phyloP scores from a whole-genome alignment of 2,329 filamentous ascomycete genomes.

The Neurospora sp. region DNA sequence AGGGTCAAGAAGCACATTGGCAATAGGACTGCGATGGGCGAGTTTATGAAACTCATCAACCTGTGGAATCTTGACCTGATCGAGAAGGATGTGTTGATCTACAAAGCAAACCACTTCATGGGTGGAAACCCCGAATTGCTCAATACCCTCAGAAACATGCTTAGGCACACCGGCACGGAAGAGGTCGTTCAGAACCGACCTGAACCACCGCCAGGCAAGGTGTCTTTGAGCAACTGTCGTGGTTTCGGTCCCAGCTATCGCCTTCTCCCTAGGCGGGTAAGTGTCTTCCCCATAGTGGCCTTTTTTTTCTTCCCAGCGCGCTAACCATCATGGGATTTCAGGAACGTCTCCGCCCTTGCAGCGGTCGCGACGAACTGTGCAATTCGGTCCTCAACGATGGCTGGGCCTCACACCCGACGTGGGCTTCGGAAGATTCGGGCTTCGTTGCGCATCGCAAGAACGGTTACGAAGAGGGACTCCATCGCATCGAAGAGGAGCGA shows the following conservation, averaged over 20 bases:
- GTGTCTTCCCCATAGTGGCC: constrained; percentile 14
- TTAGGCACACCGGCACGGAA: constrained; percentile 68
- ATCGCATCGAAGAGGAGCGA: constrained; percentile 93
- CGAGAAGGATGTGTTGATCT: constrained; percentile 70
- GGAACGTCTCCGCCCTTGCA: constrained; percentile 86
- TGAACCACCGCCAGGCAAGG: constrained; percentile 63
- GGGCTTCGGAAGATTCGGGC: constrained; percentile 95
- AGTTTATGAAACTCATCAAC: constrained; percentile 96
- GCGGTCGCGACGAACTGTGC: constrained; percentile 90
- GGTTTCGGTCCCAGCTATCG: constrained; percentile 95
- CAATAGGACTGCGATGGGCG: constrained; percentile 85
- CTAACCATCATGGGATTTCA: constrained; percentile 16
- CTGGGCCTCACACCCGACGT: constrained; percentile 97
- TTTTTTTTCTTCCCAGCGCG: not conserved
- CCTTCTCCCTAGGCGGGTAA: constrained; percentile 70
- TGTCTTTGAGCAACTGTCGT: constrained; percentile 92
- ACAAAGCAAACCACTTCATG: constrained; percentile 78
- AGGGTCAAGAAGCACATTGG: constrained; percentile 92
- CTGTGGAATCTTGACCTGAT: constrained; percentile 90
- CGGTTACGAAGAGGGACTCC: constrained; percentile 83
- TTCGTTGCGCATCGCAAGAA: constrained; percentile 98
- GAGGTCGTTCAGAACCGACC: constrained; percentile 71
- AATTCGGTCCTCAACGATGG: constrained; percentile 90
- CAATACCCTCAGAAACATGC: constrained; percentile 75
- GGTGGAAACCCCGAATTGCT: constrained; percentile 84